A percentile compares a stretch with the other conserved stretches of the same genome.
Evolutionary conservation across 2,329 filamentous ascomycete species (phyloP).

Genomic region (Apiospora aurea): DNA sequence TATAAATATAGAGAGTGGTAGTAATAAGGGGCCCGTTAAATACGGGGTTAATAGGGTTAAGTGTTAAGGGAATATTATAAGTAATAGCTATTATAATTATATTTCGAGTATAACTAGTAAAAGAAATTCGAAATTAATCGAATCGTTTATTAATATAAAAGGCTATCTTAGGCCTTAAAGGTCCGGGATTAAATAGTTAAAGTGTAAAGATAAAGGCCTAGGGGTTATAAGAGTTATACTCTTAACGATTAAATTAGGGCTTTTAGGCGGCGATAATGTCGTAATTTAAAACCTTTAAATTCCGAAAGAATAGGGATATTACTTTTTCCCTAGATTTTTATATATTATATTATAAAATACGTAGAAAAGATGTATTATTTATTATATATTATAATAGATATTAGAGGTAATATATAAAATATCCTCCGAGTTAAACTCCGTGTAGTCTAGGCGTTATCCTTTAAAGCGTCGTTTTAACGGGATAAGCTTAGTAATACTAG

Average conservation of each 20-base stretch:
- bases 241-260: not conserved
- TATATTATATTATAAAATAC: constrained; percentile 12
- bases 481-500: not conserved
- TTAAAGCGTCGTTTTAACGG: not conserved
- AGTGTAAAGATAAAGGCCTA: not conserved
- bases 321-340: not conserved
- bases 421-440: not conserved
- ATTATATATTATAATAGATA: not conserved
- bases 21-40: not conserved
- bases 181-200: too few relatives aligned
- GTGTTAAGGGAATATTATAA: not conserved
- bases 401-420: not conserved
- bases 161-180: rapidly evolving
- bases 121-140: not conserved
- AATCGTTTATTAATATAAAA: not conserved
- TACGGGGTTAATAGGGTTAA: not conserved
- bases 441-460: too few relatives aligned
- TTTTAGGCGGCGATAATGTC: not conserved
- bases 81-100: not conserved
- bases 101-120: not conserved
- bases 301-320: not conserved
- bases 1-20: not conserved
- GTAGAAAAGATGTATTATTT: not conserved
- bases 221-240: not conserved
- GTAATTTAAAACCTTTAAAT: not conserved